Evolutionary conservation across 2,329 filamentous ascomycete species (phyloP).

Genomic region (Cercospora zeae-maydis): DNA sequence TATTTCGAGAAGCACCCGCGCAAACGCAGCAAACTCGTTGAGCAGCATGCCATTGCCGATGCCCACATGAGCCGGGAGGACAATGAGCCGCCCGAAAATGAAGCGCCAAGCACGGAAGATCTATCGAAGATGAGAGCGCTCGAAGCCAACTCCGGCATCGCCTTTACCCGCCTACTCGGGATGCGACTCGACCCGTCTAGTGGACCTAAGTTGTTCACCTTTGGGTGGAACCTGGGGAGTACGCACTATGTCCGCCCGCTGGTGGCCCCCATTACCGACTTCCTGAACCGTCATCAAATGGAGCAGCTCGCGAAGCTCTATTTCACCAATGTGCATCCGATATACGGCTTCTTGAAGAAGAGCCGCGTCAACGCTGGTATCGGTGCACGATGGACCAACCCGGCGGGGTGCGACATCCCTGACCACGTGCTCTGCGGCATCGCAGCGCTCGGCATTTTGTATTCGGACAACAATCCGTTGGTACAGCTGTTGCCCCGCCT

Average conservation of each 20-base stretch:
- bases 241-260: constrained; percentile 26
- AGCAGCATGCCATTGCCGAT: constrained; percentile 28
- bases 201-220: constrained; percentile 53
- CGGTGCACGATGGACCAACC: constrained; percentile 26
- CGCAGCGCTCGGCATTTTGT: constrained; percentile 54
- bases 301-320: constrained; percentile 46
- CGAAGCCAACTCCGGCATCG: constrained; percentile 57
- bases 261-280: constrained; percentile 40
- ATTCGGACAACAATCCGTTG: constrained; percentile 34
- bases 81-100: constrained; percentile 20
- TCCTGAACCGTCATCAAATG: constrained; percentile 51
- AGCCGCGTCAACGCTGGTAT: constrained; percentile 29
- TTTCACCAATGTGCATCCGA: constrained; percentile 52
- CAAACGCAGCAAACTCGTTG: constrained; percentile 35
- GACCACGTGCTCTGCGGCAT: constrained; percentile 50
- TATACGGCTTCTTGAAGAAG: constrained; percentile 51
- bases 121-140: constrained; percentile 42
- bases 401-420: constrained; percentile 27
- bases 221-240: constrained; percentile 54
- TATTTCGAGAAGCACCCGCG: constrained; percentile 35
- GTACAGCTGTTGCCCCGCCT: constrained; percentile 23
- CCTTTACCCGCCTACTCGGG: constrained; percentile 53
- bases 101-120: constrained; percentile 28
- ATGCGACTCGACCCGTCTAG: constrained; percentile 53
- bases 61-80: constrained; percentile 17